These are phyloP conservation scores for Citeromyces hawaiiensis DNA, from an alignment of 1,139 yeast species.

Conservation along the genomic window DNA sequence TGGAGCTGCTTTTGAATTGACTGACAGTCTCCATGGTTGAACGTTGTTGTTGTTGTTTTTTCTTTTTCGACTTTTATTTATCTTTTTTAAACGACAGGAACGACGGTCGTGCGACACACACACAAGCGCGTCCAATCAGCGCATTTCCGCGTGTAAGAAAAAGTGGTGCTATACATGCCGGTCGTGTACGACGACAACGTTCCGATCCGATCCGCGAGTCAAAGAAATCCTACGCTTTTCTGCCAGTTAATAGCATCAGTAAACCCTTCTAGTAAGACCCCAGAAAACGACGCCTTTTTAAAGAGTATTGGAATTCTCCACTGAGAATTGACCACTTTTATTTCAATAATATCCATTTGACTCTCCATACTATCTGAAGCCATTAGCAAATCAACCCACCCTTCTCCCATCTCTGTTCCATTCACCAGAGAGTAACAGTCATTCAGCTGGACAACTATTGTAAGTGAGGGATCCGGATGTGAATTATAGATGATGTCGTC, in stretches of 20 bases:
- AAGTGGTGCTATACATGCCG: slow-evolving; percentile 1
- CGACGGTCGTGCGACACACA: neutral
- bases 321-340: neutral
- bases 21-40: neutral
- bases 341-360: neutral
- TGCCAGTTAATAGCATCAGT: neutral
- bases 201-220: neutral
- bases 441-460: neutral
- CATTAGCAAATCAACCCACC: neutral
- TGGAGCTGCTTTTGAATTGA: neutral
- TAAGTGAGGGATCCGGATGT: neutral
- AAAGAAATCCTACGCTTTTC: neutral
- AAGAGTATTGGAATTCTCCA: neutral
- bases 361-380: neutral
- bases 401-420: slow-evolving; percentile 1
- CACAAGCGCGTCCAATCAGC: neutral
- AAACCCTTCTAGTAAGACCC: neutral
- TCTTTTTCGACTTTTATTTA: neutral
- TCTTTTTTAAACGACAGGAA: neutral
- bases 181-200: neutral
- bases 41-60: neutral
- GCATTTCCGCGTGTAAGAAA: neutral
- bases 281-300: neutral
- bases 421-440: neutral
- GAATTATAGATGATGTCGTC: neutral